Percentiles rank a stretch among this genome's conserved stretches.
phyloP scores from a whole-genome alignment of 495 filamentous ascomycete species.

The Xylaria longipes region DNA sequence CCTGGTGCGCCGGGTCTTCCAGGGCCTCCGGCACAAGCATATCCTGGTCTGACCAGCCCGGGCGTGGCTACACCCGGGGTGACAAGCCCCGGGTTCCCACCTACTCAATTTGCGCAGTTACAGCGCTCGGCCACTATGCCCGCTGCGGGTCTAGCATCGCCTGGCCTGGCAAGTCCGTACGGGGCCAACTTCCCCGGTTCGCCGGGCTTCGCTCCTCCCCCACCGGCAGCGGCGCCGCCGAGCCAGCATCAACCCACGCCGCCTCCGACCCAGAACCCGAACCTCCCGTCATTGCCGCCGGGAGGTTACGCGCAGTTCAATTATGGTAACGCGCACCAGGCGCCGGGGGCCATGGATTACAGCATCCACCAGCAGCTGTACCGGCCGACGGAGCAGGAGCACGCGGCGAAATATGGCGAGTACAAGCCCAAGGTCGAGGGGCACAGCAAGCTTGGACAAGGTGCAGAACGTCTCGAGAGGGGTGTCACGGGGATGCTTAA shows the following conservation, averaged over 20 bases:
- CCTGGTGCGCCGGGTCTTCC: conserved; percentile 45
- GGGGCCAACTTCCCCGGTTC: conserved; percentile 47
- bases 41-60: conserved; percentile 29
- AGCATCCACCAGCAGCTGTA: conserved; percentile 79
- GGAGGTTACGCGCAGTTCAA: conserved; percentile 65
- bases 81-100: conserved; percentile 45
- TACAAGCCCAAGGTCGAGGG: conserved; percentile 58
- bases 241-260: conserved; percentile 36
- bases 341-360: conserved; percentile 58
- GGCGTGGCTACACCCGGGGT: conserved; percentile 32
- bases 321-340: conserved; percentile 47
- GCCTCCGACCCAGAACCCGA: conserved; percentile 34
- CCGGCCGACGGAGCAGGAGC: conserved; percentile 72
- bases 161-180: conserved; percentile 46
- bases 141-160: conserved; percentile 35
- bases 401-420: conserved; percentile 42
- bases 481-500: conserved; percentile 82
- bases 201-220: conserved; percentile 44
- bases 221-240: conserved; percentile 32
- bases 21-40: conserved; percentile 45
- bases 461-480: conserved; percentile 74
- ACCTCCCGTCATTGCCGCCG: conserved; percentile 41
- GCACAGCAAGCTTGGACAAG: conserved; percentile 68
- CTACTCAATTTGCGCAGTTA: conserved; percentile 43
- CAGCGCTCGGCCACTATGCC: conserved; percentile 53